Evolutionary conservation across 805 yeast species (phyloP), one percentile per base, ranked within the genome.

Genomic region (Starmerella tilneyi): DNA sequence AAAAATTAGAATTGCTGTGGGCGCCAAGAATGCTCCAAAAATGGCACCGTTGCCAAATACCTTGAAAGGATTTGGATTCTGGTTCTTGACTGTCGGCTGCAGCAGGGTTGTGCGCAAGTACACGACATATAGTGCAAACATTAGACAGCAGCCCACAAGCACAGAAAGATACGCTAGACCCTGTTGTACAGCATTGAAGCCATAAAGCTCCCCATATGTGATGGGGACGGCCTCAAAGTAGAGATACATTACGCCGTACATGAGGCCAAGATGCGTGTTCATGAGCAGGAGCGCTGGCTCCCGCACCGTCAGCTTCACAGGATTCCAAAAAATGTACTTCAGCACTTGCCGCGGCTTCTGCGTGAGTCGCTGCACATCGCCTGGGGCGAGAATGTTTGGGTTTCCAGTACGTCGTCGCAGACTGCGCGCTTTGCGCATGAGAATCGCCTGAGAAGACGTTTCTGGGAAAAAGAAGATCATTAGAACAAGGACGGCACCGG

Each of bases 151-250:
- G 29, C 82, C 82, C 29, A 72, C 64, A 40, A 67, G 53, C 33
- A 72, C 59, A 12, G 74, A 66, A 30, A 73, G 35, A 59, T 67
- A 78, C 1, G 79, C 58, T 3, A 67, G 59, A 15, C 80, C 77
- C 17, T 59, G 48, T 43, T 70, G 74, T 27, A 75, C 65, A 27
- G 66, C 53, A 4, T 73, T 66, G 59, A 77, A 78, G 28, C 65
- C 56, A 51, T 73, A 65, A 19, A 65, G 55, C 4, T 66, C 72
- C 7, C 48, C 47, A 49, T 71, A 78, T 3, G 74, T 75, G 27
- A 76, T 63, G 5, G 84, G 82, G 60, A 74, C 75, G 5, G 75
- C 76, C 59, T 78, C 82, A 53, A 77, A 75, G 66, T 74, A 78
- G 17, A 75, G 58, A 57, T 75, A 78, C 50, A 73, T 53, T 21